phyloP scores from a whole-genome alignment of 2,329 filamentous ascomycete genomes.

The Penicillium sclerotigenum region DNA sequence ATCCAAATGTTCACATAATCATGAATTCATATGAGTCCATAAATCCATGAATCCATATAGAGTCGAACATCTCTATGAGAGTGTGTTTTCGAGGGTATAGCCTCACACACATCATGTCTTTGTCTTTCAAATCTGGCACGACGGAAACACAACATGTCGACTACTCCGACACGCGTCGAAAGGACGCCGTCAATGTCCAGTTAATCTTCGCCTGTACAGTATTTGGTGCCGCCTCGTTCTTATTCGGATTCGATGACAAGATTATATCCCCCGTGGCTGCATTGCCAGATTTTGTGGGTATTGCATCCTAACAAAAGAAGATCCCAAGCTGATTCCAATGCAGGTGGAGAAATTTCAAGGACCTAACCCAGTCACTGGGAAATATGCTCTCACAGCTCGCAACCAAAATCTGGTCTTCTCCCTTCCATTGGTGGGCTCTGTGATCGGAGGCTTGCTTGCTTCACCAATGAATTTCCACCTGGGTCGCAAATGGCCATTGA shows the following conservation, averaged over 20 bases:
- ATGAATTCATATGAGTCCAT: neutral
- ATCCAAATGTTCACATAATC: no score
- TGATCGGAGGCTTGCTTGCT: slow-evolving; percentile 32
- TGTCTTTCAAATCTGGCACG: slow-evolving; percentile 2
- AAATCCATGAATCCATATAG: neutral
- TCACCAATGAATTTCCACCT: slow-evolving; percentile 34
- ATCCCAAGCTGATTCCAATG: neutral
- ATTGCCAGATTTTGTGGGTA: slow-evolving; percentile 27
- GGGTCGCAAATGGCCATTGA: slow-evolving; percentile 37
- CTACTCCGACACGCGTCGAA: slow-evolving; percentile 6
- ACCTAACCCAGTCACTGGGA: slow-evolving; percentile 22
- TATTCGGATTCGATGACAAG: slow-evolving; percentile 37
- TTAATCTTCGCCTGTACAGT: slow-evolving; percentile 29
- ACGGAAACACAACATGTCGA: slow-evolving; percentile 24
- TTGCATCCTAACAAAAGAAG: neutral
- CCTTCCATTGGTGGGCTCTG: slow-evolving; percentile 36
- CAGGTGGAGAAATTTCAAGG: slow-evolving; percentile 34
- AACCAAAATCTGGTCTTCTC: slow-evolving; percentile 39
- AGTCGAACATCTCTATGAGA: neutral
- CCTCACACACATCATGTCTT: slow-evolving; percentile 5
- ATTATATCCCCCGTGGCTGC: slow-evolving; percentile 34
- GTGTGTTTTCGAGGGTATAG: neutral
- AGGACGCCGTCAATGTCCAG: slow-evolving; percentile 23
- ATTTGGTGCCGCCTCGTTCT: slow-evolving; percentile 31
- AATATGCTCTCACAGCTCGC: slow-evolving; percentile 29